phyloP scores from a whole-genome alignment of 768 basidiomycete species.

The Boletus reticuloceps region DNA sequence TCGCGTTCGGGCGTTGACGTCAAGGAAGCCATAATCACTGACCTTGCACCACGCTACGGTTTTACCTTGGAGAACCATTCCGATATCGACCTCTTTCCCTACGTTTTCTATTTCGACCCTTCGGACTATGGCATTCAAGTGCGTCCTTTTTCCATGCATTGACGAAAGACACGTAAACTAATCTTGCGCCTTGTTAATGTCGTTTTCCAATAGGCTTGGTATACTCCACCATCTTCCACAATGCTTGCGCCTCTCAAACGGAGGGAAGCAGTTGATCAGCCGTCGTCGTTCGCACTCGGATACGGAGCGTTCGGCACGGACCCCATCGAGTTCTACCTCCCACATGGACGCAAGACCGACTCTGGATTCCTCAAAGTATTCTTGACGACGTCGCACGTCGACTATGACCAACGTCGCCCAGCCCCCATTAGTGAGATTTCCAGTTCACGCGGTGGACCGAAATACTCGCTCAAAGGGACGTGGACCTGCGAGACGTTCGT shows the following conservation, averaged over 20 bases:
- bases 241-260: slow-evolving; percentile 10
- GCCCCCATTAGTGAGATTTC: not conserved
- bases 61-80: slow-evolving; percentile 19
- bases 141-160: not conserved
- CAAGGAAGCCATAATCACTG: slow-evolving; percentile 12
- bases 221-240: slow-evolving; percentile 3
- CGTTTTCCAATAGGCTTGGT: slow-evolving; percentile 12
- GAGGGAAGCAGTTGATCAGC: not conserved
- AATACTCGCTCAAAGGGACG: not conserved
- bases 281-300: slow-evolving; percentile 19
- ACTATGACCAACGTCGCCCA: slow-evolving; percentile 16
- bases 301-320: slow-evolving; percentile 20
- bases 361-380: slow-evolving; percentile 24
- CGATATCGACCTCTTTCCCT: slow-evolving; percentile 17
- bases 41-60: slow-evolving; percentile 10
- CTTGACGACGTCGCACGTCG: slow-evolving; percentile 18
- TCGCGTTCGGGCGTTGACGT: slow-evolving; percentile 1
- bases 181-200: not conserved
- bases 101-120: slow-evolving; percentile 25
- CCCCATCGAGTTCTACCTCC: slow-evolving; percentile 17
- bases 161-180: not conserved
- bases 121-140: slow-evolving; percentile 19
- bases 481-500: slow-evolving; percentile 22
- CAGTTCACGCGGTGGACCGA: not conserved
- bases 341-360: not conserved